Evolutionary conservation across 2,329 filamentous ascomycete genomes (phyloP), one percentile per base, ranked within the genome.

Genomic region (Colletotrichum tanaceti): DNA sequence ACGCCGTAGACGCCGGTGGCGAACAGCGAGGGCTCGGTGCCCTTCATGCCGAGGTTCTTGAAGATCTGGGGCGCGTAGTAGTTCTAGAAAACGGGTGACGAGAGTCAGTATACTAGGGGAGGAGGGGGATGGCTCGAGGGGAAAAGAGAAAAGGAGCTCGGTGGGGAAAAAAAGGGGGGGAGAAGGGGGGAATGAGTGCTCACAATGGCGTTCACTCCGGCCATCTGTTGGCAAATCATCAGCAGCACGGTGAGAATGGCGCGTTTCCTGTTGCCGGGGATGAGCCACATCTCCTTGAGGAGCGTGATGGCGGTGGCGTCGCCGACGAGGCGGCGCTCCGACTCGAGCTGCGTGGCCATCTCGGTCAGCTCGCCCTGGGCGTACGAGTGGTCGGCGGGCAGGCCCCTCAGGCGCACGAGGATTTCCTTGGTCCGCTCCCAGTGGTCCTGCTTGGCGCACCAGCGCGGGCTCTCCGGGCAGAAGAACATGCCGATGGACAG

Each of bases 1-100:
- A 93, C 85, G 32, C 91, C 91, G 75, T 93, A 93, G 72, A 93
- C 86, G 47, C 91, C 91, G 0, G 91, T 93, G 5, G 91, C 90
- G 75, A 93, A 91, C 28, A 93, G 86, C 20, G 86, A 87, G 47
- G 86, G 83, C 46, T 84, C 77, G 6, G 85, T 88, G 14, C 81
- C 81, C 28, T 76, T 77, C 72, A 93, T 83, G 20, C 91, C 91
- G 2, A 93, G 82, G 72, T 87, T 84, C 52, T 81, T 79, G 80
- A 93, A 93, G 73, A 93, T 92, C 63, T 87, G 85, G 0, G 91
- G 91, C 0, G 89, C 88, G 73, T 91, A 91, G 80, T 91, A 91
- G 76, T 90, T 88, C 75, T 80, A 63, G 10, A 1, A 7, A 16
- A 50, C 28, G 7, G 28, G 7, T 32, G 22, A 47, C 32, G n/a